phyloP scores from a whole-genome alignment of 2,329 filamentous ascomycete genomes.

The Cladosporium phlei region DNA sequence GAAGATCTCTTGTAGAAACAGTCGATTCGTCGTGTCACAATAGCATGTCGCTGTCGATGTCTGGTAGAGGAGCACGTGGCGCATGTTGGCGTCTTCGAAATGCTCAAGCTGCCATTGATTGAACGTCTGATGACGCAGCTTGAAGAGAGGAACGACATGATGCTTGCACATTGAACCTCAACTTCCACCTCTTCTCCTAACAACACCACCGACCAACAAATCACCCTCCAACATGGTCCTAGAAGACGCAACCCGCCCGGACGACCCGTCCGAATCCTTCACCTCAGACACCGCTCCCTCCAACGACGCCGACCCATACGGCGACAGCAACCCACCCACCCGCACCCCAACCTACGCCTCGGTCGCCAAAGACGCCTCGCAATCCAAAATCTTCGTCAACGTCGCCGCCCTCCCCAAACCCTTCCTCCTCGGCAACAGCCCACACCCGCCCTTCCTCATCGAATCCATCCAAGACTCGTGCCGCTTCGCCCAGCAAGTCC shows the following conservation, averaged over 20 bases:
- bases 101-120: conserved; percentile 5
- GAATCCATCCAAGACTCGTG: conserved; percentile 29
- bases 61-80: too few relatives aligned
- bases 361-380: neutral
- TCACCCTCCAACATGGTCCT: conserved; percentile 37
- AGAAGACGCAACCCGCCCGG: conserved; percentile 32
- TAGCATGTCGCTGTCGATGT: too few relatives aligned
- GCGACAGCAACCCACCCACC: conserved; percentile 33
- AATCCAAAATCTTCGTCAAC: conserved; percentile 29
- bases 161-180: conserved; percentile 1
- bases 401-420: conserved; percentile 35
- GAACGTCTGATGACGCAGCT: conserved; percentile 1
- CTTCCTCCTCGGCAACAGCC: conserved; percentile 31
- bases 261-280: conserved; percentile 28
- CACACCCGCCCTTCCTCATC: conserved; percentile 27
- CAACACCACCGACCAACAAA: neutral
- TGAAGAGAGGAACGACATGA: neutral
- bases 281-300: conserved; percentile 33
- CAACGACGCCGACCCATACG: conserved; percentile 37
- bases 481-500: conserved; percentile 26
- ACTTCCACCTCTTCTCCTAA: neutral
- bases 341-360: conserved; percentile 22
- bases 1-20: too few relatives aligned
- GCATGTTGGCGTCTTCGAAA: too few relatives aligned
- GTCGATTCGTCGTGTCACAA: too few relatives aligned